Conservation (phyloP, 1,284 basidiomycete species). For the Microstroma glucosiphilum region DNA sequence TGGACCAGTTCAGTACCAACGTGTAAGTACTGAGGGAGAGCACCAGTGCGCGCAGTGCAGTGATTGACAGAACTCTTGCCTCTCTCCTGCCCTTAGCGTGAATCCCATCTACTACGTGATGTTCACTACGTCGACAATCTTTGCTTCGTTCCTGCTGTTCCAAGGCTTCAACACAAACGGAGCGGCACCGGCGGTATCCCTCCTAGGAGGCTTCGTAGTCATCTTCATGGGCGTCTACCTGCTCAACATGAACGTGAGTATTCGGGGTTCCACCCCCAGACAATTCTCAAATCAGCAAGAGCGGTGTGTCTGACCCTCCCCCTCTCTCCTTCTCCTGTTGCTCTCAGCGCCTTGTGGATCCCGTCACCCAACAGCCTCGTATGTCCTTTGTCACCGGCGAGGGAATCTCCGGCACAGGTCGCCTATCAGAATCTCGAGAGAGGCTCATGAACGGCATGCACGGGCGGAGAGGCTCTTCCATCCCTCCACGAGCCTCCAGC, state of each 20-base stretch:
- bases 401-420: conserved; percentile 29
- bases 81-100: conserved; percentile 58
- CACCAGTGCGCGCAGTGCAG: background rate
- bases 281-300: background rate
- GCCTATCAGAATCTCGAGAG: conserved; percentile 35
- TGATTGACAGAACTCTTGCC: background rate
- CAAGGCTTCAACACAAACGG: conserved; percentile 90
- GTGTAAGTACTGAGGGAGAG: conserved; percentile 62
- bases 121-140: conserved; percentile 91
- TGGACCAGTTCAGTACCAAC: conserved; percentile 95
- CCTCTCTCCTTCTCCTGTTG: background rate
- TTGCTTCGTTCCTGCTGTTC: conserved; percentile 91
- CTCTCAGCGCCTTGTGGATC: conserved; percentile 23
- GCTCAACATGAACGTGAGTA: conserved; percentile 39
- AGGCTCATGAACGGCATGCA: conserved; percentile 28
- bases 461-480: background rate
- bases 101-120: conserved; percentile 98
- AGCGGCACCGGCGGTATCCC: conserved; percentile 56
- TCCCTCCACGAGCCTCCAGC: conserved; percentile 10
- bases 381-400: conserved; percentile 44
- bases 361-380: conserved; percentile 38
- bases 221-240: conserved; percentile 50
- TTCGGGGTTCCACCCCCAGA: too few relatives aligned
- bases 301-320: background rate
- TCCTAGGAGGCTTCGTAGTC: conserved; percentile 47